Conservation (phyloP, 83 land plant species). For the Picea abies region DNA sequence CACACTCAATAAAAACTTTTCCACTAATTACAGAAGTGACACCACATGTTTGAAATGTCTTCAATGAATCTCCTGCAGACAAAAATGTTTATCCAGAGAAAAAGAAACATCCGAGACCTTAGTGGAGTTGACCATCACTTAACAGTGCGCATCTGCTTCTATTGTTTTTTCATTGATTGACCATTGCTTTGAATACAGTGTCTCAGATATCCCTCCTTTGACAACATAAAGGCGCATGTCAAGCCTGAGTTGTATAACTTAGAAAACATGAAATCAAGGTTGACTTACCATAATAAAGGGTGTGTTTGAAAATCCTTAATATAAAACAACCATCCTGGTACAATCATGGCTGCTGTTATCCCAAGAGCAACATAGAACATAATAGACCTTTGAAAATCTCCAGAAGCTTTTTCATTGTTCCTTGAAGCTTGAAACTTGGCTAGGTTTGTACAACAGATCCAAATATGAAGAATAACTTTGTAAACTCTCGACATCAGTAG, state of each 20-base stretch:
- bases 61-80: no score
- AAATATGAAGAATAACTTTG: conserved; percentile 26
- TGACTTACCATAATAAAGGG: conserved; percentile 52
- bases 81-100: no score
- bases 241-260: background rate
- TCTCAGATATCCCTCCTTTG: no score
- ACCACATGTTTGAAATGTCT: no score
- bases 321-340: conserved; percentile 60
- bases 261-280: background rate
- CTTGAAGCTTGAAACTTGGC: conserved; percentile 4
- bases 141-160: no score
- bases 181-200: no score
- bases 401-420: conserved; percentile 9
- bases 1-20: no score
- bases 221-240: no score
- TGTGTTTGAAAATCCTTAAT: conserved; percentile 56
- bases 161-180: no score
- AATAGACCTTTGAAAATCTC: conserved; percentile 34
- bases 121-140: no score
- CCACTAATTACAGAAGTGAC: no score
- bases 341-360: conserved; percentile 23
- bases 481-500: conserved; percentile 44
- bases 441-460: conserved; percentile 10
- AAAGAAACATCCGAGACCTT: no score
- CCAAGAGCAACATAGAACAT: conserved; percentile 42